Base-by-base conservation (phyloP, 2,329 filamentous ascomycete genomes). In the Emydomyces testavorans region DNA sequence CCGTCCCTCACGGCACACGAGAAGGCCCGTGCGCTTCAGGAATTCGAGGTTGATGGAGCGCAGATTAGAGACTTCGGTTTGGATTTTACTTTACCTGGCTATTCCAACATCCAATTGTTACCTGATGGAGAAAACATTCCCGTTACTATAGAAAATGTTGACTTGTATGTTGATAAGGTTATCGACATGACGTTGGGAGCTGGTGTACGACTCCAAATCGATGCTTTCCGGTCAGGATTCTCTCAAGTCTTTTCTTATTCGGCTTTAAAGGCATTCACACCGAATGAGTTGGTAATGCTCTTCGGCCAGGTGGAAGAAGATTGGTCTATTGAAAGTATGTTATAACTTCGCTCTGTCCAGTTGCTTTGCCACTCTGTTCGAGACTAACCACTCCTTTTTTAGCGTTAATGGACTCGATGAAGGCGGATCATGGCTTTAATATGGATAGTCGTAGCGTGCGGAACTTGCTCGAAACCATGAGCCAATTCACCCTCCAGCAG, bases 361-460 rank as follows among this genome's bases (percentile, higher is more conserved):
- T 35, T 32, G 29, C 36, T 20, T 31, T 16, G 1, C 50, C 32
- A 6, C 47, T 1, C 51, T 36, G 11, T 48, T 50, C 15, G 6
- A 37, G 21, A 23, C 39, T 43, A 37, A 56, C 39, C 13, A 15
- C 15, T 18, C 41, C 34, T 58, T 36, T 51, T 45, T 2, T 57
- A 92, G 86, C 92, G 51, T 78, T 98, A 34, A 93, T 93, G 78
- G 92, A 98, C 62, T 95, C 90, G 0, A 90, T 98, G 71, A 98
- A 98, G 70, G 92, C 92, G 23, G 92, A 98, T 58, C 92, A 98
- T 62, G 92, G 92, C 6, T 98, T 86, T 72, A 98, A 96, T 58
- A 92, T 98, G 78, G 92, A 98, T 63, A 96, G 90, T 73, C 85
- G 83, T 70, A 95, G 85, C 60, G 88, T 98, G 40, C 87, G 83